phyloP scores from a whole-genome alignment of 176 grass and related monocot genomes.

The Lolium multiflorum region DNA sequence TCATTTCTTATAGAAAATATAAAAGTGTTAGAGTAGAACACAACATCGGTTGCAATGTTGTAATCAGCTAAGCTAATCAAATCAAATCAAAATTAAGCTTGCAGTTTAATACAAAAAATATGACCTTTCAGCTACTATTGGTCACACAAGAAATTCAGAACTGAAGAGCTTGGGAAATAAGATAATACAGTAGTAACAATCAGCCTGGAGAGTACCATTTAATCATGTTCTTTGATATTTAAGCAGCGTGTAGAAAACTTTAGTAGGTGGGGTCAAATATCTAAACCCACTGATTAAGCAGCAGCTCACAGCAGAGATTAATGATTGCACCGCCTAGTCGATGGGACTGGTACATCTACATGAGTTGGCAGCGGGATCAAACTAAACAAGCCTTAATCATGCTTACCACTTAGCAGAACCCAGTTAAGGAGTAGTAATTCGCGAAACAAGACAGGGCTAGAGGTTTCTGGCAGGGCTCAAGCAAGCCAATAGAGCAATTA shows the following conservation, averaged over 20 bases:
- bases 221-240: constrained; percentile 38
- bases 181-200: background rate
- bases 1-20: constrained; percentile 20
- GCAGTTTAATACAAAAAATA: too few relatives aligned
- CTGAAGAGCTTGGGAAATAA: background rate
- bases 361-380: constrained; percentile 3
- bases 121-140: background rate
- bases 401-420: background rate
- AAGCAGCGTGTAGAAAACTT: constrained; percentile 32
- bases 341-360: background rate
- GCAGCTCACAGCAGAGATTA: background rate
- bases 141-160: constrained; percentile 11
- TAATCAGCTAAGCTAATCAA: background rate
- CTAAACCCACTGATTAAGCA: constrained; percentile 9
- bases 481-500: constrained; percentile 1
- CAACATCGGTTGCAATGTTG: background rate
- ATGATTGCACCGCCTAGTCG: background rate
- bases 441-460: background rate
- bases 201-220: background rate
- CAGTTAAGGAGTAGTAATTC: constrained; percentile 30
- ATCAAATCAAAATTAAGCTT: constrained; percentile 9
- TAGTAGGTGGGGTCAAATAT: constrained; percentile 13
- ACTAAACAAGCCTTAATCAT: constrained; percentile 8
- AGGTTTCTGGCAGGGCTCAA: constrained; percentile 2
- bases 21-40: constrained; percentile 23